phyloP scores from a whole-genome alignment of 1,284 basidiomycete species.

The Naganishia sp. region DNA sequence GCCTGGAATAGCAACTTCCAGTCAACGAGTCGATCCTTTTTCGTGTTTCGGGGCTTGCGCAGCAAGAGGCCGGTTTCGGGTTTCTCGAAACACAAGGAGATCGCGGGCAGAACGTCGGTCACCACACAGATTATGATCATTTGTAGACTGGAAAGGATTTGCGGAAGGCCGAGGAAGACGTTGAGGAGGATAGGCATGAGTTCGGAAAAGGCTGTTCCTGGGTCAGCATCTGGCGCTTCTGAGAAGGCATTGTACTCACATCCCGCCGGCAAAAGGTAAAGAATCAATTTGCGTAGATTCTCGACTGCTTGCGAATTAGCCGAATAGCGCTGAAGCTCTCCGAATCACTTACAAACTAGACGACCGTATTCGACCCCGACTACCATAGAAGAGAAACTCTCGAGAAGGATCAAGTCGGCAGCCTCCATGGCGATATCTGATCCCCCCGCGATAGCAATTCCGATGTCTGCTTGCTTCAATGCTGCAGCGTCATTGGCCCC shows the following conservation, averaged over 20 bases:
- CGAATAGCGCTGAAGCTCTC: neutral
- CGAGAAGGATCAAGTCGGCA: constrained; percentile 52
- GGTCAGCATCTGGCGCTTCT: neutral
- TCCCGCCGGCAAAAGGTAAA: constrained; percentile 53
- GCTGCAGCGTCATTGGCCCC: constrained; percentile 67
- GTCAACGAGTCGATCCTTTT: constrained; percentile 57
- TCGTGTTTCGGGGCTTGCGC: constrained; percentile 66
- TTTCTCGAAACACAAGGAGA: constrained; percentile 63
- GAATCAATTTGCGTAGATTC: constrained; percentile 62
- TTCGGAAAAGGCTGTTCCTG: constrained; percentile 62
- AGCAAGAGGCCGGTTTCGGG: constrained; percentile 62
- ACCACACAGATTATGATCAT: constrained; percentile 62
- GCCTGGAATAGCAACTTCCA: constrained; percentile 63
- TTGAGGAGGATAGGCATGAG: constrained; percentile 67
- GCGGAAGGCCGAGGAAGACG: constrained; percentile 59
- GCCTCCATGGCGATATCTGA: constrained; percentile 55
- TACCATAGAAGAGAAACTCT: constrained; percentile 53
- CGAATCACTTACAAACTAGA: constrained; percentile 53
- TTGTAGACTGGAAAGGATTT: constrained; percentile 60
- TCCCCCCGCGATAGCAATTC: constrained; percentile 57
- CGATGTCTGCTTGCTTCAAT: constrained; percentile 55
- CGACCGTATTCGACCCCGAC: constrained; percentile 61
- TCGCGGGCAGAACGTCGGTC: constrained; percentile 61
- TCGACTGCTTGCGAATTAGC: neutral
- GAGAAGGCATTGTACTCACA: constrained; percentile 17